Conservation (phyloP, 768 basidiomycete species). For the Collybia sordida region DNA sequence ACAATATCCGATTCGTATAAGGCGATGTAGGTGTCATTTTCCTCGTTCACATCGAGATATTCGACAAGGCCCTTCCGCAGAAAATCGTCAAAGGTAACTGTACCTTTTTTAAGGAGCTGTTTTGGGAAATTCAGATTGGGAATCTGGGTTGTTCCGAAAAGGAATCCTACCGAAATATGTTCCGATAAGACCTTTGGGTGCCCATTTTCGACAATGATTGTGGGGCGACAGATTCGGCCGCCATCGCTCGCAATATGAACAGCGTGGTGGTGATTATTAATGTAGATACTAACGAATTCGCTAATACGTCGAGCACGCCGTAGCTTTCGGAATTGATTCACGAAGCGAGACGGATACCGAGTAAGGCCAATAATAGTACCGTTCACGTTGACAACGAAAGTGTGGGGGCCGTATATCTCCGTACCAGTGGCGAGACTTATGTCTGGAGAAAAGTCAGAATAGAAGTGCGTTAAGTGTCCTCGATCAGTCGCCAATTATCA, state of each 20-base stretch:
- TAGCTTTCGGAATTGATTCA: slow-evolving; percentile 86
- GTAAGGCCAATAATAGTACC: slow-evolving; percentile 95
- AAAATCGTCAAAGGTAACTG: slow-evolving; percentile 91
- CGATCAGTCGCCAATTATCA: slow-evolving; percentile 1
- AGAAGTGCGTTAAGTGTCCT: neutral
- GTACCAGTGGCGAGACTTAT: slow-evolving; percentile 90
- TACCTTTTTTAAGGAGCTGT: slow-evolving; percentile 78
- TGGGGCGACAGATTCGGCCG: slow-evolving; percentile 95
- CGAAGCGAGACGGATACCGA: slow-evolving; percentile 80
- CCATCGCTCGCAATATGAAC: slow-evolving; percentile 98
- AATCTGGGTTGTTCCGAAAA: slow-evolving; percentile 9
- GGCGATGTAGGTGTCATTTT: slow-evolving; percentile 96
- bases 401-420: slow-evolving; percentile 92
- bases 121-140: slow-evolving; percentile 5
- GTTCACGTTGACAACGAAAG: slow-evolving; percentile 96
- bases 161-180: slow-evolving; percentile 67
- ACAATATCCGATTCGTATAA: slow-evolving; percentile 89
- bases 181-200: slow-evolving; percentile 73
- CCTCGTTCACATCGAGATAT: slow-evolving; percentile 98
- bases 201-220: slow-evolving; percentile 92
- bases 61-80: slow-evolving; percentile 90
- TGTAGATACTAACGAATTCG: slow-evolving; percentile 96
- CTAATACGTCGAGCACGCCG: slow-evolving; percentile 89
- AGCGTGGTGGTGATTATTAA: slow-evolving; percentile 91
- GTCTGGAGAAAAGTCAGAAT: slow-evolving; percentile 46